A percentile compares a stretch with the other conserved stretches of the same genome.
These are phyloP conservation scores for Bonnemaisonia californica DNA, from an alignment of 31 red algal species.

Conservation along the genomic window DNA sequence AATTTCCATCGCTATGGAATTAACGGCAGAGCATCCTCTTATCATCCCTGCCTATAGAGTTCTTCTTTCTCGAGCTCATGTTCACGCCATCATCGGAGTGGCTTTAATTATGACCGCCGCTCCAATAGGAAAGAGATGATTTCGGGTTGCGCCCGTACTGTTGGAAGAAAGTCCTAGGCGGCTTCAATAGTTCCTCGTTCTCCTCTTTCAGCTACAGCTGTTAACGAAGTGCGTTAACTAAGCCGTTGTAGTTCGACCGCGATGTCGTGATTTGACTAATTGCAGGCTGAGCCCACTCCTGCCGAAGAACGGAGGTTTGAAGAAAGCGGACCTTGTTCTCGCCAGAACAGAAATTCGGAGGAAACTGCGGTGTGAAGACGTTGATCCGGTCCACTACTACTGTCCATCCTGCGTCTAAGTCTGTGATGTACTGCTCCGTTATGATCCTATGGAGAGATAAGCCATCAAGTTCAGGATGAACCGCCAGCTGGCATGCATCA, in stretches of 20 bases:
- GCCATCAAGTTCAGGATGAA: not conserved
- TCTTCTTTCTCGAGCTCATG: not conserved
- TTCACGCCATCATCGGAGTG: too few species aligned
- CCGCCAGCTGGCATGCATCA: constrained; percentile 2
- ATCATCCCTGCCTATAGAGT: not conserved
- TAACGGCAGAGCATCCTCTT: not conserved
- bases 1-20: not conserved
- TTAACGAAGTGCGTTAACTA: constrained; percentile 13
- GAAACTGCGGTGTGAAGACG: constrained; percentile 4
- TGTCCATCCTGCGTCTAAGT: not conserved
- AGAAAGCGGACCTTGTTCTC: constrained; percentile 24
- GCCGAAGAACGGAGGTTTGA: not conserved
- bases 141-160: not conserved
- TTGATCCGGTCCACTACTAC: constrained; percentile 8
- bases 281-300: not conserved
- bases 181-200: not conserved
- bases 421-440: not conserved
- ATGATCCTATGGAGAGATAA: not conserved
- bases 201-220: constrained; percentile 3
- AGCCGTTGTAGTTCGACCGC: constrained; percentile 20
- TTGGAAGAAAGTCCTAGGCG: not conserved
- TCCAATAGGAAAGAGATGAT: not conserved
- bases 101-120: too few species aligned
- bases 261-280: constrained; percentile 26
- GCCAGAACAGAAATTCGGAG: not conserved